Percentiles rank a stretch among this genome's conserved stretches.
Evolutionary conservation across 2,329 filamentous ascomycete species (phyloP).

Genomic region (Tothia fuscella): DNA sequence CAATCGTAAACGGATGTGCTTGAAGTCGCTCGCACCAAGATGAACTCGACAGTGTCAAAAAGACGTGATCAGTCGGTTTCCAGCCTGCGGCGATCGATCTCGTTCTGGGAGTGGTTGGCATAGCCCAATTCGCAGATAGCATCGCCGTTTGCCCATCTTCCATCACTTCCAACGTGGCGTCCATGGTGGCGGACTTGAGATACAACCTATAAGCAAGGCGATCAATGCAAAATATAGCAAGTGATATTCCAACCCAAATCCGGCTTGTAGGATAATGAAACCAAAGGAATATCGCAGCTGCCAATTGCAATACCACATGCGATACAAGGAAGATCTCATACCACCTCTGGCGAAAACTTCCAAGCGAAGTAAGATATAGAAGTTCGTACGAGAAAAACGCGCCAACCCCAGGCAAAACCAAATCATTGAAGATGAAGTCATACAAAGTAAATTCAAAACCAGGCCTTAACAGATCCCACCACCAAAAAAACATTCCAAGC

Average conservation of each 20-base stretch:
- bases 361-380: constrained; percentile 51
- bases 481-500: constrained; percentile 40
- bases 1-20: constrained; percentile 56
- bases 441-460: constrained; percentile 36
- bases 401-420: constrained; percentile 42
- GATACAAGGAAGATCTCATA: constrained; percentile 36
- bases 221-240: constrained; percentile 47
- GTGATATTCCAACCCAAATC: constrained; percentile 41
- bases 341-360: constrained; percentile 26
- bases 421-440: constrained; percentile 39
- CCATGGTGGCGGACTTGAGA: constrained; percentile 38
- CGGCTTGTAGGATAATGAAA: constrained; percentile 44
- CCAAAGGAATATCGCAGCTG: constrained; percentile 44
- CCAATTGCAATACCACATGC: constrained; percentile 38
- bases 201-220: constrained; percentile 44
- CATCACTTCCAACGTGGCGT: constrained; percentile 40
- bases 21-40: constrained; percentile 42
- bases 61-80: constrained; percentile 51
- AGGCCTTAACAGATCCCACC: constrained; percentile 40
- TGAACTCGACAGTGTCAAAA: constrained; percentile 46
- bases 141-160: constrained; percentile 46
- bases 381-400: constrained; percentile 47
- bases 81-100: constrained; percentile 25
- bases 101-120: constrained; percentile 11
- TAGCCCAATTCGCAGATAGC: constrained; percentile 33